These are phyloP conservation scores for Pythium grandisporangium DNA, from an alignment of 352 stramenopile genomes.

Conservation along the genomic window DNA sequence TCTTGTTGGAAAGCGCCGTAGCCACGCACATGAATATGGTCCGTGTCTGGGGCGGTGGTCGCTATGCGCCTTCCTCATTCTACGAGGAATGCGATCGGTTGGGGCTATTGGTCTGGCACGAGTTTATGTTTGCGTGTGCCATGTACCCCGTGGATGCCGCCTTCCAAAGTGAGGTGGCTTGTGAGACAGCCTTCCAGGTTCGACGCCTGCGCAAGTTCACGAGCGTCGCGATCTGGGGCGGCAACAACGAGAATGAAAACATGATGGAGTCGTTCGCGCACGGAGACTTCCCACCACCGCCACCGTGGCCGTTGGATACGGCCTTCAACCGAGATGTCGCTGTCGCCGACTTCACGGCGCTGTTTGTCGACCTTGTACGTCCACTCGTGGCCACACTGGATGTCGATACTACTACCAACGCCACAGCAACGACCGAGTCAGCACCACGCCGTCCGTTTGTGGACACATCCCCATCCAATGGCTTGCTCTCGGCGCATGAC, in stretches of 20 bases:
- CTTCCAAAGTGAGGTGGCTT: slow-evolving; percentile 45
- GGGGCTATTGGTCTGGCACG: slow-evolving; percentile 85
- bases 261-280: slow-evolving; percentile 78
- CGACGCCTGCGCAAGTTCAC: slow-evolving; percentile 60
- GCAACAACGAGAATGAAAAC: slow-evolving; percentile 88
- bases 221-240: slow-evolving; percentile 84
- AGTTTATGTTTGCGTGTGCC: slow-evolving; percentile 88
- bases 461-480: slow-evolving; percentile 84
- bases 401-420: too few relatives aligned
- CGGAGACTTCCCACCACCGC: slow-evolving; percentile 30
- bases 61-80: slow-evolving; percentile 80
- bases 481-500: slow-evolving; percentile 56
- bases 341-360: slow-evolving; percentile 65
- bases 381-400: slow-evolving; percentile 42
- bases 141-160: slow-evolving; percentile 65
- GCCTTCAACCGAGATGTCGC: slow-evolving; percentile 73
- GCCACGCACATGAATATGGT: slow-evolving; percentile 86
- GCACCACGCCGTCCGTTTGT: slow-evolving; percentile 79
- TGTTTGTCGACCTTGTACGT: slow-evolving; percentile 73
- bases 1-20: slow-evolving; percentile 43
- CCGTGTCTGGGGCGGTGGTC: slow-evolving; percentile 80
- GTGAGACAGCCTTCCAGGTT: slow-evolving; percentile 62
- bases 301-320: slow-evolving; percentile 31
- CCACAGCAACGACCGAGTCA: too few relatives aligned
- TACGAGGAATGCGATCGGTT: slow-evolving; percentile 74